Conservation (phyloP, 495 filamentous ascomycete species). For the Venustampulla echinocandica region DNA sequence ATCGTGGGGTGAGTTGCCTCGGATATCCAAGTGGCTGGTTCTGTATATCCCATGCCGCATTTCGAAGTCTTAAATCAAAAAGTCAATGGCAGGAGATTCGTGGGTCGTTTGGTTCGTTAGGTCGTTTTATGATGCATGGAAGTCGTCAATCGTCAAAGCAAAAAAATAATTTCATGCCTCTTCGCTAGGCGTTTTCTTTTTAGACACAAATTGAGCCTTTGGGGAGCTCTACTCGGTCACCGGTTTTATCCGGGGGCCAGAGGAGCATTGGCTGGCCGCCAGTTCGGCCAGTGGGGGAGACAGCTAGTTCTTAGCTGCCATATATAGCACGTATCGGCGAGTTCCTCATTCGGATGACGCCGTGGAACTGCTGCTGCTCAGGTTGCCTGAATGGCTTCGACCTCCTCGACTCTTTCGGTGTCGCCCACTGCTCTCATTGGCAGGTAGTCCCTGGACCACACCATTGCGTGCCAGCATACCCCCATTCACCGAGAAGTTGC, state of each 20-base stretch:
- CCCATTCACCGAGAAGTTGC: conserved; percentile 97
- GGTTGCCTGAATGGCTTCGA: conserved; percentile 35
- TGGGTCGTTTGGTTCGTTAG: conserved; percentile 11
- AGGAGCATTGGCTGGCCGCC: conserved; percentile 12
- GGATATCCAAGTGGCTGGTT: conserved; percentile 18
- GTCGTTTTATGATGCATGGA: conserved; percentile 1
- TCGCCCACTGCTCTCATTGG: conserved; percentile 41
- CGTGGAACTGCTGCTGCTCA: conserved; percentile 47
- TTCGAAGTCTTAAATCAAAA: conserved; percentile 11
- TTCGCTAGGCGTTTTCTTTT: conserved; percentile 13
- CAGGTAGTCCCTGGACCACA: conserved; percentile 80
- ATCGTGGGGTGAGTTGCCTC: conserved; percentile 24
- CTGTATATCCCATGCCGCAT: conserved; percentile 18
- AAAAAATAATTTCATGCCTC: conserved; percentile 12
- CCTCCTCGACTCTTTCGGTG: conserved; percentile 30
- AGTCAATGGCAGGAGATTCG: conserved; percentile 14
- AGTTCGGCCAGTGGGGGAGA: conserved; percentile 8
- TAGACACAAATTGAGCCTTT: conserved; percentile 10
- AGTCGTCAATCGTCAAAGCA: conserved; percentile 13
- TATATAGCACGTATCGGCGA: conserved; percentile 17
- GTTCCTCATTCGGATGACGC: conserved; percentile 31
- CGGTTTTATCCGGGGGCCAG: conserved; percentile 3
- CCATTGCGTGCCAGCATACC: conserved; percentile 80
- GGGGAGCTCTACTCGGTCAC: not conserved
- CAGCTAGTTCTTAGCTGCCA: conserved; percentile 21